These are phyloP conservation scores for Wolfiporia cocos DNA, from an alignment of 1,284 basidiomycete species.

Conservation along the genomic window DNA sequence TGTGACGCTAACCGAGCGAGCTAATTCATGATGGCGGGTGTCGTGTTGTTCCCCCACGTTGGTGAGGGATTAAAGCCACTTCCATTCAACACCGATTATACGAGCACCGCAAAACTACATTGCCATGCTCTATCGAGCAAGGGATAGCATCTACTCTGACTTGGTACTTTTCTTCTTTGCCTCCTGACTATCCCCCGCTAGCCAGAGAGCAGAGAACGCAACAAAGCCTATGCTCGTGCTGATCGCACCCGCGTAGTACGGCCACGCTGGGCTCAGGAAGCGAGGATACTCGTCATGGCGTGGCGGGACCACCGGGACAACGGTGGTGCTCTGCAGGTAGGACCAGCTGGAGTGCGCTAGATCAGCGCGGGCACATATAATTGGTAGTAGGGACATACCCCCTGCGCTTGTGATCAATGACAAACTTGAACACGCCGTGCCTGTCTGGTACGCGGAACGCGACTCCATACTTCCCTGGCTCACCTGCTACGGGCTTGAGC, in stretches of 20 bases:
- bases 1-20: no score
- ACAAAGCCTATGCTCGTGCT: conserved; percentile 83
- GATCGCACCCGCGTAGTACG: conserved; percentile 88
- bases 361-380: conserved; percentile 2
- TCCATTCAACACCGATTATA: no score
- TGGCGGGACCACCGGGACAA: conserved; percentile 87
- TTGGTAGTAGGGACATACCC: conserved; percentile 47
- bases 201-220: conserved; percentile 81
- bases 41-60: no score
- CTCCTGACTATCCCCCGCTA: conserved; percentile 66
- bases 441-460: conserved; percentile 88
- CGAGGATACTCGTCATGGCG: conserved; percentile 93
- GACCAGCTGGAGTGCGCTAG: conserved; percentile 45
- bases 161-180: conserved; percentile 29
- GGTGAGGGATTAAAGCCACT: no score
- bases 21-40: no score
- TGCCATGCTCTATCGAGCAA: no score
- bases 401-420: conserved; percentile 82
- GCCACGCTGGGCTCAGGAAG: conserved; percentile 92
- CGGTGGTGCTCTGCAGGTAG: conserved; percentile 67
- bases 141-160: conserved; percentile 17
- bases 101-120: no score
- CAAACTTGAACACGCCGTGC: conserved; percentile 97
- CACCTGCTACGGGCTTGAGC: conserved; percentile 47
- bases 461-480: conserved; percentile 66